Percentiles rank a stretch among this genome's conserved stretches.
phyloP scores from a whole-genome alignment of 371 early-diverging fungal species.

The Cokeromyces recurvatus region DNA sequence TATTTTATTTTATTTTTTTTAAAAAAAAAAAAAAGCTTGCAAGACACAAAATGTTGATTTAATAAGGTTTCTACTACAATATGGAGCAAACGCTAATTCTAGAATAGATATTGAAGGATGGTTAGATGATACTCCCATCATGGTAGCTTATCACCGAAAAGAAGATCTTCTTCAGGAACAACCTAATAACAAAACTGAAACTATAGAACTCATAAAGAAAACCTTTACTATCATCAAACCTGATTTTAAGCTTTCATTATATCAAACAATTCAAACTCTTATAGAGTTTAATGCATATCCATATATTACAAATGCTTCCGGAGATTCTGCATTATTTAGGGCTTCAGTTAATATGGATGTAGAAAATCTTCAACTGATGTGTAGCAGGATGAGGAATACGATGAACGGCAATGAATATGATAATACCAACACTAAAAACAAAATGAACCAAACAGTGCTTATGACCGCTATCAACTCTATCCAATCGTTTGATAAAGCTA shows the following conservation, averaged over 20 bases:
- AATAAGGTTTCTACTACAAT: constrained; percentile 23
- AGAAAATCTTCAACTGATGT: constrained; percentile 6
- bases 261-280: constrained; percentile 17
- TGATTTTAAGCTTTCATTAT: constrained; percentile 14
- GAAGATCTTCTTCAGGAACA: constrained; percentile 11
- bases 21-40: too few species aligned
- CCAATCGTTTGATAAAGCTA: too few species aligned
- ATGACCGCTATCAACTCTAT: constrained; percentile 26
- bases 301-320: constrained; percentile 16
- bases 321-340: constrained; percentile 23
- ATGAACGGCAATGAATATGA: too few species aligned
- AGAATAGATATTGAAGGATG: constrained; percentile 6
- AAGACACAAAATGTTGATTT: constrained; percentile 22
- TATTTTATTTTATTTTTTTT: not conserved
- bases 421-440: constrained; percentile 20
- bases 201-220: constrained; percentile 16
- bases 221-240: constrained; percentile 24
- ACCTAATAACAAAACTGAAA: constrained; percentile 3
- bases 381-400: not conserved
- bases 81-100: constrained; percentile 30
- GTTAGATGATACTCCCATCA: constrained; percentile 16
- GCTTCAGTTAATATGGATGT: constrained; percentile 8
- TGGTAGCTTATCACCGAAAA: constrained; percentile 19
- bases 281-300: constrained; percentile 34
- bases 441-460: constrained; percentile 19